Evolutionary conservation across 2,329 filamentous ascomycete species (phyloP), one percentile per base, ranked within the genome.

Genomic region (Colletotrichum tofieldiae): DNA sequence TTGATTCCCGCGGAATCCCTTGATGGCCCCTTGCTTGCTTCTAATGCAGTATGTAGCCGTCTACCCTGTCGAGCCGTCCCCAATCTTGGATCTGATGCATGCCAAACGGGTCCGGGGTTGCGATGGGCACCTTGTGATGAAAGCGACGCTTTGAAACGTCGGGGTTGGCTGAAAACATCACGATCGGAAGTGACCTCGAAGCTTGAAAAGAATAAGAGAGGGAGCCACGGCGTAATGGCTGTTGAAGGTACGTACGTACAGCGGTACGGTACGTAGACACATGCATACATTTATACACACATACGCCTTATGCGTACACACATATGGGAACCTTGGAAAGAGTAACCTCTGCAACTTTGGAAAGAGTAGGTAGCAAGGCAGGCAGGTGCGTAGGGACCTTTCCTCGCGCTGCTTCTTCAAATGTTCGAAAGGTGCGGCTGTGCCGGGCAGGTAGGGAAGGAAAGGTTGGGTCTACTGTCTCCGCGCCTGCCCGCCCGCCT

Each of bases 21-120:
- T 11, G 8, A 3, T n/a, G 39, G 9, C 32, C 35, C 60, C 55
- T 56, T 67, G 56, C 63, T 63, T 52, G 56, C 35, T 51, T 45
- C 39, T 43, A 23, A 29, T 55, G 32, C 18, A 14, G 51, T 29
- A 26, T 26, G 23, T 2, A 16, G 43, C 29, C 58, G 5, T 18
- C 16, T 37, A 37, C 68, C 68, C 64, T 62, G 68, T 54, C 64
- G 29, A 49, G 23, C 39, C 45, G 58, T 35, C 56, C 58, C 58
- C 43, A 41, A 63, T 49, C n/a, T 58, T 56, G 68, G 65, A 66
- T 71, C 65, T 45, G 68, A 43, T 37, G 58, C 20, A 52, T 47
- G 51, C 29, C 58, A 51, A 61, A 71, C 41, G 43, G 65, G 58
- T 68, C 58, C 56, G 58, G 68, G 65, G 68, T 68, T 68, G 58